These are phyloP conservation scores for Fraxinus sp. DNA, from an alignment of 305 asterid genomes.

Conservation along the genomic window DNA sequence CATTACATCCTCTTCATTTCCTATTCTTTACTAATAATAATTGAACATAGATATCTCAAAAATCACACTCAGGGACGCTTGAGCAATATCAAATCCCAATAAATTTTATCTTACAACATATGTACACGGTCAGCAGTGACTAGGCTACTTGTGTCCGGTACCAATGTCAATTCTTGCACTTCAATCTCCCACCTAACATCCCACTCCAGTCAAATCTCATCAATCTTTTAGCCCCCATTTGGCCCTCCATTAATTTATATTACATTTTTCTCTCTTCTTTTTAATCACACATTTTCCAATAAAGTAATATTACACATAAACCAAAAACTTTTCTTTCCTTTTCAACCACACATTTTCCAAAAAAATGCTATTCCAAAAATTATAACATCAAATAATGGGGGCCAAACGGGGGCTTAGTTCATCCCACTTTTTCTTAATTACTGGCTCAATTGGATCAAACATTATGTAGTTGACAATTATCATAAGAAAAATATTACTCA, in stretches of 20 bases:
- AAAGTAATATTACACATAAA: not conserved
- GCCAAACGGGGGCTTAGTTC: not conserved
- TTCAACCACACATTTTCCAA: not conserved
- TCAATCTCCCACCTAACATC: not conserved
- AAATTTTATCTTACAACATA: not conserved
- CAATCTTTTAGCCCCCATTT: not conserved
- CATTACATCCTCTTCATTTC: not conserved
- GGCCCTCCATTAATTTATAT: not conserved
- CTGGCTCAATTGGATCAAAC: not conserved
- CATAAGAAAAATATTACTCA: not conserved
- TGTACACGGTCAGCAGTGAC: not conserved
- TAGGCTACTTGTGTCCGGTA: not conserved
- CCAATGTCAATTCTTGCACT: not conserved
- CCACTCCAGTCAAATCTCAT: not conserved
- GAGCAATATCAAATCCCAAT: not conserved
- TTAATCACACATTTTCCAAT: not conserved
- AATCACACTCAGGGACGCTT: not conserved
- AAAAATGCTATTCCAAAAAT: not conserved
- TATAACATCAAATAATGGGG: not conserved
- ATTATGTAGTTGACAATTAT: not conserved
- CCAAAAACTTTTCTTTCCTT: no score
- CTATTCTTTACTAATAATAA: not conserved
- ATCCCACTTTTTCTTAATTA: not conserved
- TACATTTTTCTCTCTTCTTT: not conserved
- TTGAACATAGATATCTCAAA: not conserved